Base-by-base conservation (phyloP, 2,329 filamentous ascomycete genomes). In the Botrytis sinoallii region DNA sequence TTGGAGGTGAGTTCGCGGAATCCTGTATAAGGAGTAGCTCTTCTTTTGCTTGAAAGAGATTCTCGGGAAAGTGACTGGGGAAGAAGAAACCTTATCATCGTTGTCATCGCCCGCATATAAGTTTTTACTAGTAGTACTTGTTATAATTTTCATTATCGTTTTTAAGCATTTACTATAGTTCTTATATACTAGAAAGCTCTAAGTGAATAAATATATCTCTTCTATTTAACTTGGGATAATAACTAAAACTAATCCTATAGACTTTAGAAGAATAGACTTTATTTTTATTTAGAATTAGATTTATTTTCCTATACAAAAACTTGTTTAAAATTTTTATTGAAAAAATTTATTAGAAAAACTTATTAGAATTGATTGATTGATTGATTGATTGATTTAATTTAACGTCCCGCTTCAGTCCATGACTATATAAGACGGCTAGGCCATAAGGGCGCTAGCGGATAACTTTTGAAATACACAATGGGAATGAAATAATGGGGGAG, bases 21-120 rank as follows among this genome's bases (percentile, higher is more conserved):
- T 32, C 2, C 1, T 29, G 3, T 1, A 29, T 3, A 7, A 18
- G 7, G 14, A 29, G 35, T 44, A 12, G 3, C 4, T 20, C 10
- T 7, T 64, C 38, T 44, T n/a, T 44, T 29, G 3, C 10, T 18
- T 18, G 52, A 57, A 7, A 14, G 25, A 14, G 16, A 29, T 18
- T 2, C n/a, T 29, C 9, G 18, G 6, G n/a, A 29, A 57, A 32
- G 14, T 8, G 3, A 9, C 12, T 55, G 14, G 3, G 52, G n/a
- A 18, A 18, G 1, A 29, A 42, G 16, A 10, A 1, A n/a, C 25
- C 1, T 6, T 8, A 1, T 42, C 4, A n/a, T 29, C 9, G 18
- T 10, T 44, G 20, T 32, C 38, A 42, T 29, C 7, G 2, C n/a
- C n/a, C 2, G 18, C 4, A 20, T 20, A 3, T 55, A 5, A 55